Percentiles rank a stretch among this genome's conserved stretches.
Conservation (phyloP, 139 green algal species). For the Chlamydomonas sp. region DNA sequence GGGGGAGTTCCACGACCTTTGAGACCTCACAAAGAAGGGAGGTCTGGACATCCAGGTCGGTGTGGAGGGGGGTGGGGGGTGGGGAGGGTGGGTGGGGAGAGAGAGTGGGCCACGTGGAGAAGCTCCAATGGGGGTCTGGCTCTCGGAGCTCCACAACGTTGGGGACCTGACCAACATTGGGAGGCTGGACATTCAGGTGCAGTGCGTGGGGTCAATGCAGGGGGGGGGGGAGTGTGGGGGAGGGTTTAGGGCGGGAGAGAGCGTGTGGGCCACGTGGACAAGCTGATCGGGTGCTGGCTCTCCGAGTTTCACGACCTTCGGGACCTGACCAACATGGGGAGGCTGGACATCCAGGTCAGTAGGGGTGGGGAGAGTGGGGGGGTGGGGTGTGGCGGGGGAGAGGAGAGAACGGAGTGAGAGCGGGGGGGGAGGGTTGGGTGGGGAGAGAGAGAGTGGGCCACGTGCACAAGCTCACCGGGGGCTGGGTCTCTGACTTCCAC, state of each 20-base stretch:
- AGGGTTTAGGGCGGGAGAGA: no score
- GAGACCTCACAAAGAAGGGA: not conserved
- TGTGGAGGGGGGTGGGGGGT: no score
- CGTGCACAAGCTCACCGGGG: no score
- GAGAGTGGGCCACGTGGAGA: no score
- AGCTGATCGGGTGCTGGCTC: slow-evolving; percentile 66
- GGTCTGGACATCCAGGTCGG: not conserved
- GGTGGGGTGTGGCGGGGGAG: not conserved
- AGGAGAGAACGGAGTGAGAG: not conserved
- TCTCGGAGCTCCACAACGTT: slow-evolving; percentile 82
- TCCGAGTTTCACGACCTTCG: slow-evolving; percentile 78
- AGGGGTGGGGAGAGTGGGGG: no score
- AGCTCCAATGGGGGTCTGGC: slow-evolving; percentile 61
- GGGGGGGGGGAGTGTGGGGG: no score
- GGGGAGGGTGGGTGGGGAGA: no score
- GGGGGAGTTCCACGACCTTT: not conserved
- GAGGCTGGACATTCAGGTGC: slow-evolving; percentile 13
- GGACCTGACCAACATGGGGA: slow-evolving; percentile 54
- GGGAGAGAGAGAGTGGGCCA: no score
- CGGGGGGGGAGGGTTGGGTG: not conserved
- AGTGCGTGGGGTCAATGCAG: no score
- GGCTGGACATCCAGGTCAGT: slow-evolving; percentile 12
- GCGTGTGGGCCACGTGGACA: slow-evolving; percentile 52
- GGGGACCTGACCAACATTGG: slow-evolving; percentile 60
- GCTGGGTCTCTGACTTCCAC: not conserved